Evolutionary conservation across 2,329 filamentous ascomycete species (phyloP).

Genomic region (Diplodia scrobiculata): DNA sequence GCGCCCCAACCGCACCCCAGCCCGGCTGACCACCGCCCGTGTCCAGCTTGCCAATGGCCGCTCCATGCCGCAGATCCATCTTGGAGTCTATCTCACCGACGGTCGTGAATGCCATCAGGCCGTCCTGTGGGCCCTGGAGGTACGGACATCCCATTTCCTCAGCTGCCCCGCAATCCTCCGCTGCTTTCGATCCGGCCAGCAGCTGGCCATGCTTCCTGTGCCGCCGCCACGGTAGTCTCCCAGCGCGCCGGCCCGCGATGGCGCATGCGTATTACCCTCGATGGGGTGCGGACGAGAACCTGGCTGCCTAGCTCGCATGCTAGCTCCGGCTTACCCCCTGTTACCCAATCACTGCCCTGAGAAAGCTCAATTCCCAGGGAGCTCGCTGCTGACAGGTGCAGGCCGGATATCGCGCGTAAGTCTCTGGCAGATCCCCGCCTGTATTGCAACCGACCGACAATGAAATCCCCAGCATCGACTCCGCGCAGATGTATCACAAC

Average conservation of each 20-base stretch:
- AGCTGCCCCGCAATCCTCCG: not conserved
- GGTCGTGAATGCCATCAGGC: constrained; percentile 61
- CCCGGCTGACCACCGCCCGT: constrained; percentile 34
- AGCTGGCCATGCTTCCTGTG: not conserved
- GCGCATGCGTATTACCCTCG: not conserved
- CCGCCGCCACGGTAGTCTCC: not conserved
- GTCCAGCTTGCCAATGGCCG: constrained; percentile 61
- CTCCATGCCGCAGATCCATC: constrained; percentile 70
- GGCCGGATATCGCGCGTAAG: constrained; percentile 52
- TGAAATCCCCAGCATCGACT: constrained; percentile 52
- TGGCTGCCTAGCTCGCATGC: constrained; percentile 19
- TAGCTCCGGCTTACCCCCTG: constrained; percentile 25
- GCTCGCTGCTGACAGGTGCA: constrained; percentile 37
- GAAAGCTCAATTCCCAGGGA: not conserved
- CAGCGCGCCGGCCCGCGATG: not conserved
- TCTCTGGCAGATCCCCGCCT: constrained; percentile 26
- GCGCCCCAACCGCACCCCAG: constrained; percentile 1
- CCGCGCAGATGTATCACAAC: constrained; percentile 69
- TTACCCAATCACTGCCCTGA: not conserved
- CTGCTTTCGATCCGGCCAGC: not conserved
- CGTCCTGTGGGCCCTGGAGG: constrained; percentile 60
- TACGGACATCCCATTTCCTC: constrained; percentile 31
- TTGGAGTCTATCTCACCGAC: constrained; percentile 72
- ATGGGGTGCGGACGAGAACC: not conserved
- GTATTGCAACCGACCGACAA: not conserved